Conservation (phyloP, 768 basidiomycete species). For the Trametes cubensis region DNA sequence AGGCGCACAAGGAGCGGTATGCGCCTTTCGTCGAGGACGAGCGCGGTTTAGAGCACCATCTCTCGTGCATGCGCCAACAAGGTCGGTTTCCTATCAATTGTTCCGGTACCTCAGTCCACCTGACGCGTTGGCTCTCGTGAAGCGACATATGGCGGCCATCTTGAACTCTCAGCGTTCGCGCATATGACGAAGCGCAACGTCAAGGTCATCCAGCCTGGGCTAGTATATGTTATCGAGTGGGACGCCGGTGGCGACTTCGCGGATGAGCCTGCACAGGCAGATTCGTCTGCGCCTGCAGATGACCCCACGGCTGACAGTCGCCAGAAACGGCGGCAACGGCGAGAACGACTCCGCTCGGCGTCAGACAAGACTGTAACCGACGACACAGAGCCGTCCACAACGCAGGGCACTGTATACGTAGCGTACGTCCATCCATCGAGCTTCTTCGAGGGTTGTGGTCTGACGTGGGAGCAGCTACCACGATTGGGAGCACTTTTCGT, state of each 20-base stretch:
- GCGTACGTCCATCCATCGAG: conserved; percentile 60
- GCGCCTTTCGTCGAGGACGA: conserved; percentile 89
- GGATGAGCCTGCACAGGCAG: conserved; percentile 24
- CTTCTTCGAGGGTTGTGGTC: conserved; percentile 15
- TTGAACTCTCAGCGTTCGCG: conserved; percentile 92
- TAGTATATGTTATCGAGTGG: conserved; percentile 91
- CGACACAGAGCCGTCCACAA: conserved; percentile 28
- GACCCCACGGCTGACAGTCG: conserved; percentile 41
- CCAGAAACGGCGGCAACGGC: conserved; percentile 47
- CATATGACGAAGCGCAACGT: conserved; percentile 77
- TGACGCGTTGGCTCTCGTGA: conserved; percentile 11
- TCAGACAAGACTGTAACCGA: conserved; percentile 32
- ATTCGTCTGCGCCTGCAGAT: conserved; percentile 29
- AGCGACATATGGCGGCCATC: conserved; percentile 92
- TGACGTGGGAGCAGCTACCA: conserved; percentile 61
- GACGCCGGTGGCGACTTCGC: conserved; percentile 53
- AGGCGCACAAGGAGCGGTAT: conserved; percentile 67
- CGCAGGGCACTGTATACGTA: conserved; percentile 66
- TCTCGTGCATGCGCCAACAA: conserved; percentile 77
- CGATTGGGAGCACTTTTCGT: conserved; percentile 95
- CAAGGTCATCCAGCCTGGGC: conserved; percentile 90
- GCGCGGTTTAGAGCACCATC: conserved; percentile 70
- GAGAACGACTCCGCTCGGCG: conserved; percentile 41
- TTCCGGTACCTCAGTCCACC: neutral
- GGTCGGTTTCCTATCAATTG: conserved; percentile 46